Percentiles rank a stretch among this genome's conserved stretches.
These are phyloP conservation scores for Pseudognaphalium luteoalbum DNA, from an alignment of 129 eudicot genomes.

Conservation along the genomic window DNA sequence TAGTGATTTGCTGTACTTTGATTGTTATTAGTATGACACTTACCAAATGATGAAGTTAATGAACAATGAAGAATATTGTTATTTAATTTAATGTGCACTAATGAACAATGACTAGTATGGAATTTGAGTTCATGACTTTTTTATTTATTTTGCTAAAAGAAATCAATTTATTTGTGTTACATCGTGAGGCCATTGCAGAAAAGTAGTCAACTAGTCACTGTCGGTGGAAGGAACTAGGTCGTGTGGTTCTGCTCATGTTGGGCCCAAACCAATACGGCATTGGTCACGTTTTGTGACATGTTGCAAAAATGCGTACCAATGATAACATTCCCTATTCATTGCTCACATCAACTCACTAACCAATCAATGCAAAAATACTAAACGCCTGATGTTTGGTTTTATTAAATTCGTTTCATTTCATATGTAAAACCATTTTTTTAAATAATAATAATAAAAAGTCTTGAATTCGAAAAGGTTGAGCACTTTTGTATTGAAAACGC, in stretches of 20 bases:
- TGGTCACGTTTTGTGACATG: conserved; percentile 13
- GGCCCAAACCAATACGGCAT: not conserved
- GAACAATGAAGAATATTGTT: too few relatives aligned
- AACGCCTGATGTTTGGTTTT: not conserved
- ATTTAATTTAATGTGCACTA: too few relatives aligned
- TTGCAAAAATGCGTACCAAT: conserved; percentile 8
- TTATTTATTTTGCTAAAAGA: too few relatives aligned
- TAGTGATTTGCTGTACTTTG: too few relatives aligned
- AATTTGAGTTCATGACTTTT: not conserved
- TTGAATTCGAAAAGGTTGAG: too few relatives aligned
- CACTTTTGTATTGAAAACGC: too few relatives aligned
- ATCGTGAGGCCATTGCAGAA: not conserved
- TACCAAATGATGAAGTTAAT: too few relatives aligned
- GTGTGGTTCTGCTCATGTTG: not conserved
- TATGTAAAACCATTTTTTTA: too few relatives aligned
- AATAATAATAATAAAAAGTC: too few relatives aligned
- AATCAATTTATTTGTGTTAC: not conserved
- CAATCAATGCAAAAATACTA: too few relatives aligned
- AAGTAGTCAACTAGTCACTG: conserved; percentile 8
- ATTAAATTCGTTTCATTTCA: too few relatives aligned
- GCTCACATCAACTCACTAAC: not conserved
- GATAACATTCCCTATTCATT: conserved; percentile 15
- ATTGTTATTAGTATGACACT: too few relatives aligned
- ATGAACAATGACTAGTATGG: not conserved
- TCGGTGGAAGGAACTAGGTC: conserved; percentile 35